Base-by-base conservation (phyloP, 164 flowering plant genomes). In the Liriodendron chinense region DNA sequence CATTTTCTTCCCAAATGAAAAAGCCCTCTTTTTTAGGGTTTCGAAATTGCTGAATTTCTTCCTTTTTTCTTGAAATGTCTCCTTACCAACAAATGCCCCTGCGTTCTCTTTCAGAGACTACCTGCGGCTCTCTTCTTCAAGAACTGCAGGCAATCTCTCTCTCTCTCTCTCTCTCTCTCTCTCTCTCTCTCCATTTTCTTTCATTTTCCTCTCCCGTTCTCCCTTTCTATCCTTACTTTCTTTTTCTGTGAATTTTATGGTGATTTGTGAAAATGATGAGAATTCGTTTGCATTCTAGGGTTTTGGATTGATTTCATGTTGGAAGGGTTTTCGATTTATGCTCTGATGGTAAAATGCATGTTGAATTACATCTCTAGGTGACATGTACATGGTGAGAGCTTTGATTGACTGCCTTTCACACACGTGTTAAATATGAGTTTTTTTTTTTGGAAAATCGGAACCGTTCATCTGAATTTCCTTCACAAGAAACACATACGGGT, bases 51-150 rank as follows among this genome's bases (percentile, higher is more conserved):
- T 34, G 43, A 34, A 34, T 3, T 34, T 34, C 43, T 34, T 34
- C 62, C 62, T 14, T 23, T 24, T 16, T 28, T 28, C 69, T 67
- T 20, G 47, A 26, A 5, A 65, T 72, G 65, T 56, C 57, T 26
- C 62, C 20, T 50, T 50, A 63, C 69, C 78, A 76, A 80, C 65
- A 77, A 50, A 53, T 68, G 43, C 43, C 16, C 62, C 75, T n/a
- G 59, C 43, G 43, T 34, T 34, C 82, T 57, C 22, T 77, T 7
- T 72, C 87, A 2, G 83, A 77, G 69, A 87, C 94, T 48, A 90
- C 91, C 18, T 90, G 94, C 81, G 89, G 85, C 10, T 84, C 94
- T 72, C 90, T 90, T 56, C 89, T 87, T 28, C 76, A 71, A 47
- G 89, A 90, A 72, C 80, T 90, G 79, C 89, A 90, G 91, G 94